These are phyloP conservation scores for Acmispon strigosus DNA, from an alignment of 306 rosid genomes.

Conservation along the genomic window DNA sequence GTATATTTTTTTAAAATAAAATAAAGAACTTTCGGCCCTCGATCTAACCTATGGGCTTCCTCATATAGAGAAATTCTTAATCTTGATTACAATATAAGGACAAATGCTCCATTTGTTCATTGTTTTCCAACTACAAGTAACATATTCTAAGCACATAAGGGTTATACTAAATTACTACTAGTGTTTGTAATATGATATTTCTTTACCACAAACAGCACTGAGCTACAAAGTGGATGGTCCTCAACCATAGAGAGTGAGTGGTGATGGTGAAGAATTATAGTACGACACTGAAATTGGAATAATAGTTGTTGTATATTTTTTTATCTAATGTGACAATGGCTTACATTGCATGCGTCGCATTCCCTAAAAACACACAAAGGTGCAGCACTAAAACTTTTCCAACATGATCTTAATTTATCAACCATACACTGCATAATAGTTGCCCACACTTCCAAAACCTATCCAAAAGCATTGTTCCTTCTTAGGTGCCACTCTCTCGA, in stretches of 20 bases:
- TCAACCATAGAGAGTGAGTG: slow-evolving; percentile 25
- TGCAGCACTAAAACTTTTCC: slow-evolving; percentile 28
- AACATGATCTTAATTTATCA: slow-evolving; percentile 20
- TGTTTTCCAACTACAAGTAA: neutral
- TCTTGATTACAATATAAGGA: neutral
- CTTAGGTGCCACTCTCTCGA: slow-evolving; percentile 24
- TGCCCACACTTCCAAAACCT: slow-evolving; percentile 20
- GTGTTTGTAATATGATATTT: neutral
- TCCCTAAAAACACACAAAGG: slow-evolving; percentile 13
- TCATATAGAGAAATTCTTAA: neutral
- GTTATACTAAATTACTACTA: slow-evolving; percentile 1
- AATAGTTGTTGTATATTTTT: neutral
- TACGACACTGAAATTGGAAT: slow-evolving; percentile 12
- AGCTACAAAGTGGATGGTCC: slow-evolving; percentile 16
- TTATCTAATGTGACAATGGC: slow-evolving; percentile 22
- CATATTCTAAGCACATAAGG: slow-evolving; percentile 3
- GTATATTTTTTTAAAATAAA: neutral
- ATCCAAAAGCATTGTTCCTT: slow-evolving; percentile 48
- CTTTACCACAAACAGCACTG: slow-evolving; percentile 10
- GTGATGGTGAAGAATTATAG: slow-evolving; percentile 15
- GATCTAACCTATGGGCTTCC: neutral
- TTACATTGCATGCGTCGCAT: slow-evolving; percentile 20
- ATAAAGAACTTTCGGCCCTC: neutral
- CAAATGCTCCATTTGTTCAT: neutral
- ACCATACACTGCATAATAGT: slow-evolving; percentile 24